Percentiles rank a stretch among this genome's conserved stretches.
These are phyloP conservation scores for Saccharum hybrid DNA, from an alignment of 202 grass and related monocot species.

Conservation along the genomic window DNA sequence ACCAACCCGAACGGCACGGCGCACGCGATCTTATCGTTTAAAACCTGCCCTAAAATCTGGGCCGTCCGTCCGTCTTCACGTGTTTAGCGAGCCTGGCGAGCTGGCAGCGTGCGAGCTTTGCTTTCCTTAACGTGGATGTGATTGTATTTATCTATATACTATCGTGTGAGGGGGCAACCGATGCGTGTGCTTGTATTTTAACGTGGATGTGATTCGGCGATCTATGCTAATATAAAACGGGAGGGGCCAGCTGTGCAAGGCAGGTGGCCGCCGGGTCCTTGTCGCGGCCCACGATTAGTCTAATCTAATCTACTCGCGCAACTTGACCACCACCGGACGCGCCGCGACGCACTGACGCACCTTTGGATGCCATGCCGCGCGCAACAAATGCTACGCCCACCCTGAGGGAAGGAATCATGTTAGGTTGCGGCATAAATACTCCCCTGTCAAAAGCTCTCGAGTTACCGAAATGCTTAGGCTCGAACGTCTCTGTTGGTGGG, in stretches of 20 bases:
- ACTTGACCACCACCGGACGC: slow-evolving; percentile 5
- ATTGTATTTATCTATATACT: neutral
- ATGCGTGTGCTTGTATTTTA: neutral
- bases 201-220: neutral
- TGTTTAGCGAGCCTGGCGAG: slow-evolving; percentile 18
- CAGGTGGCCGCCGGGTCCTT: slow-evolving; percentile 21
- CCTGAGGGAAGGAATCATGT: neutral
- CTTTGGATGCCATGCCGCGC: neutral
- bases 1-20: neutral
- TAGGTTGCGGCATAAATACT: neutral
- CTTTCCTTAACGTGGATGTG: neutral
- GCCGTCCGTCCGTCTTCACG: slow-evolving; percentile 45
- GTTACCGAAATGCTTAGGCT: too few species aligned
- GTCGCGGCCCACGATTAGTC: slow-evolving; percentile 40
- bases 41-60: slow-evolving; percentile 45
- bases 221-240: neutral
- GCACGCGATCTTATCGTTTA: slow-evolving; percentile 44
- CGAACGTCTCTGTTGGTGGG: too few species aligned
- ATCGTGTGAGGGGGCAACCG: neutral
- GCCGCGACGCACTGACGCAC: neutral
- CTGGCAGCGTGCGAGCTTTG: neutral
- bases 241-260: neutral
- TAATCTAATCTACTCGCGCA: neutral
- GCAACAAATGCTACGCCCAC: neutral
- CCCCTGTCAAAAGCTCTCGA: neutral